Evolutionary conservation across 805 yeast species (phyloP).

Genomic region (Zygosaccharomyces pseudorouxii): DNA sequence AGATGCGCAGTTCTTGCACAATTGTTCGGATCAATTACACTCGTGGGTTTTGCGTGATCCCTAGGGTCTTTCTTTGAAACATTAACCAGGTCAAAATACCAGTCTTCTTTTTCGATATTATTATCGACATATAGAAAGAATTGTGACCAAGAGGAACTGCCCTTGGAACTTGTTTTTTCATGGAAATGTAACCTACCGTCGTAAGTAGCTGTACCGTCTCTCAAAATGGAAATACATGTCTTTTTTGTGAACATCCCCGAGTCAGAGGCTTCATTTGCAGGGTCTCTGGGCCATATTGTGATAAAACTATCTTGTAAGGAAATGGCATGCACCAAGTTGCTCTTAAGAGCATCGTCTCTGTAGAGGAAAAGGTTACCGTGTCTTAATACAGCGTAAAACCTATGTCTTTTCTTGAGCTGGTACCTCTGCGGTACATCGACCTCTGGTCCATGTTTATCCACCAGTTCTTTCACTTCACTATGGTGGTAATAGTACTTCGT

Average conservation of each 20-base stretch:
- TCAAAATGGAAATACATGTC: slow-evolving; percentile 71
- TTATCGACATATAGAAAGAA: slow-evolving; percentile 71
- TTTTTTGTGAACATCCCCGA: slow-evolving; percentile 76
- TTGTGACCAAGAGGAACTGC: slow-evolving; percentile 22
- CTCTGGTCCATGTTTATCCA: slow-evolving; percentile 25
- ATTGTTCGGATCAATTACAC: slow-evolving; percentile 46
- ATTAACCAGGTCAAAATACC: slow-evolving; percentile 81
- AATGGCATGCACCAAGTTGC: slow-evolving; percentile 65
- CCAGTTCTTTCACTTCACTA: slow-evolving; percentile 22
- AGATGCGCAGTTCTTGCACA: slow-evolving; percentile 73
- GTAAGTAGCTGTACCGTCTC: slow-evolving; percentile 32
- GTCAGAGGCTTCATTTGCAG: slow-evolving; percentile 45
- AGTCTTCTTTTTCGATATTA: slow-evolving; percentile 83
- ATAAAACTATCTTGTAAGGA: slow-evolving; percentile 68
- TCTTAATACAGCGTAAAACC: slow-evolving; percentile 65
- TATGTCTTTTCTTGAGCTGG: slow-evolving; percentile 44
- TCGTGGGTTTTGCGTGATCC: slow-evolving; percentile 15
- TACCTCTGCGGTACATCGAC: slow-evolving; percentile 22
- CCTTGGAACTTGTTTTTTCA: slow-evolving; percentile 15
- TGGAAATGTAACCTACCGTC: slow-evolving; percentile 9
- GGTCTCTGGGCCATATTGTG: slow-evolving; percentile 77
- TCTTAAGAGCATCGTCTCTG: slow-evolving; percentile 49
- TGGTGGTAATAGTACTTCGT: slow-evolving; percentile 62
- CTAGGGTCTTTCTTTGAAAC: slow-evolving; percentile 52
- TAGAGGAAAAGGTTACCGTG: slow-evolving; percentile 89